Conservation (phyloP, 148 eudicot genomes). For the Linanthus parryae region DNA sequence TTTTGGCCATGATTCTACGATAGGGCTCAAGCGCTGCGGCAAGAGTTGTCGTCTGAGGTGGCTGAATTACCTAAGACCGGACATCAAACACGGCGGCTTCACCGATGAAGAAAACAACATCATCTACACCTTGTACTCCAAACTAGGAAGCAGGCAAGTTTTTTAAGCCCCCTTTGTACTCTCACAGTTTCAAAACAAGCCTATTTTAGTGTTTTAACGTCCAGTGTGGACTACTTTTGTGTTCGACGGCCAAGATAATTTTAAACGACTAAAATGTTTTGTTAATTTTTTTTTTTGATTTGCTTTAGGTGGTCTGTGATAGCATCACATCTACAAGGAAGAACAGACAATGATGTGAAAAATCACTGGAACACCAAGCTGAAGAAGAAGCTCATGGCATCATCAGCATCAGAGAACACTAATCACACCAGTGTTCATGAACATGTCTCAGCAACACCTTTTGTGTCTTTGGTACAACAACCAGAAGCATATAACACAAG, state of each 20-base stretch:
- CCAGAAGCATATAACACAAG: neutral
- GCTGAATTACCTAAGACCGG: constrained; percentile 74
- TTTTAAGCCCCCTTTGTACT: neutral
- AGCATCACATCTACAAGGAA: constrained; percentile 64
- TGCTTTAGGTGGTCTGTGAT: constrained; percentile 69
- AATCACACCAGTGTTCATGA: neutral
- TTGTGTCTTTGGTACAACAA: constrained; percentile 8
- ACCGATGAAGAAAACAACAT: constrained; percentile 54
- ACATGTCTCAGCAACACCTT: constrained; percentile 1
- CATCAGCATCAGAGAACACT: neutral
- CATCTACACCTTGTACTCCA: constrained; percentile 44
- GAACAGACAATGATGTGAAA: constrained; percentile 80
- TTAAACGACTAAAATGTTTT: neutral
- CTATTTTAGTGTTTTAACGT: neutral
- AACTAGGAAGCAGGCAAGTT: constrained; percentile 62
- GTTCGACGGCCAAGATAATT: too few species aligned
- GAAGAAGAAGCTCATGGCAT: constrained; percentile 44
- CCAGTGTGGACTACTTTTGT: too few species aligned
- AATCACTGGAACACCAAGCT: constrained; percentile 81
- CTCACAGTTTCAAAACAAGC: neutral
- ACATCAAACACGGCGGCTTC: constrained; percentile 61
- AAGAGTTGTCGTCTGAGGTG: constrained; percentile 73
- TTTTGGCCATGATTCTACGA: too few species aligned
- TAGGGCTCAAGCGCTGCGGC: constrained; percentile 66
- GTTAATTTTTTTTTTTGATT: constrained; percentile 3